Conservation (phyloP, 805 yeast species). For the Diddensiella santjacobensis region DNA sequence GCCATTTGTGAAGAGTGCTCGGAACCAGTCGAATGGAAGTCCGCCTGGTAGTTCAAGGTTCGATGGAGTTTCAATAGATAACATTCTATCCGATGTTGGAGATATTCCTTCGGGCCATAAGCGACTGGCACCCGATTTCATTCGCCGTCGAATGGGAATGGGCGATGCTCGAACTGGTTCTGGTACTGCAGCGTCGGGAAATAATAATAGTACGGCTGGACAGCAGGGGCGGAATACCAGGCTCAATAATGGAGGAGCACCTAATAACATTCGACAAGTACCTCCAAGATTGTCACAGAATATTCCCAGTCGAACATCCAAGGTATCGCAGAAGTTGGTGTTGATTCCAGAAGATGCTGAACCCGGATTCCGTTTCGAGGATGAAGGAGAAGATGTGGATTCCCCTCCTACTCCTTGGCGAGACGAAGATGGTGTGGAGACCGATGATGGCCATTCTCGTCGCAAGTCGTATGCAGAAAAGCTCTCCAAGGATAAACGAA, state of each 20-base stretch:
- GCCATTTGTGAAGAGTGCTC: conserved; percentile 30
- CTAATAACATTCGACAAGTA: neutral
- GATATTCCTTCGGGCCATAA: conserved; percentile 84
- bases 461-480: conserved; percentile 32
- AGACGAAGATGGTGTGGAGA: conserved; percentile 43
- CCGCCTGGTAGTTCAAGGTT: conserved; percentile 34
- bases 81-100: conserved; percentile 69
- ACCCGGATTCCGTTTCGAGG: conserved; percentile 19
- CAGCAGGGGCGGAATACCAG: neutral
- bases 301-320: conserved; percentile 60
- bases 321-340: conserved; percentile 80
- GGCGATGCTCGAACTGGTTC: conserved; percentile 4
- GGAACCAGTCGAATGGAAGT: conserved; percentile 2
- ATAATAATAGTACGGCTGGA: neutral
- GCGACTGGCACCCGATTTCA: conserved; percentile 36
- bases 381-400: conserved; percentile 26
- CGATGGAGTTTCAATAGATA: conserved; percentile 77
- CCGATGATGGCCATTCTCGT: conserved; percentile 14
- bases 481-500: conserved; percentile 46
- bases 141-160: neutral
- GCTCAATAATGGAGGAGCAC: neutral
- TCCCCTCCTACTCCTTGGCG: conserved; percentile 23
- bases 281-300: conserved; percentile 24
- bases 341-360: conserved; percentile 59
- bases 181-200: conserved; percentile 2